Evolutionary conservation across 2,329 filamentous ascomycete species (phyloP).

Genomic region (Ophiosphaerella korrae): DNA sequence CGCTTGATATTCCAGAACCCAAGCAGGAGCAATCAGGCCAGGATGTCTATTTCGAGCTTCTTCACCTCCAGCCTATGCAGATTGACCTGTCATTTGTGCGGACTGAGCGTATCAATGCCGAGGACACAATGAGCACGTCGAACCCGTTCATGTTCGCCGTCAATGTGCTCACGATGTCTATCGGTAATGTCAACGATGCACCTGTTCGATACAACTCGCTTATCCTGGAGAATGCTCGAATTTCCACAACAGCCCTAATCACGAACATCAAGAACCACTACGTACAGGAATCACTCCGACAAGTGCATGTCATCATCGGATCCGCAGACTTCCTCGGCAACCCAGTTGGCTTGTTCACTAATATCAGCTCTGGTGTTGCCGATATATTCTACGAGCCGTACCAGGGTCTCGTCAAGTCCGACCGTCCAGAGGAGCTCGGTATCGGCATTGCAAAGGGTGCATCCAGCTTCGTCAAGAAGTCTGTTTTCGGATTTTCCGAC

Average conservation of each 20-base stretch:
- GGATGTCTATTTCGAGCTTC: conserved; percentile 96
- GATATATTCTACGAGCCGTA: conserved; percentile 99
- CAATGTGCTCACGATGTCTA: conserved; percentile 98
- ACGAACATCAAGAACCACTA: conserved; percentile 93
- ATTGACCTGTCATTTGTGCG: conserved; percentile 96
- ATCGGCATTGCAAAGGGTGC: conserved; percentile 95
- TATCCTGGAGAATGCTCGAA: conserved; percentile 91
- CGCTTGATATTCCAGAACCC: conserved; percentile 89
- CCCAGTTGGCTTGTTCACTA: conserved; percentile 97
- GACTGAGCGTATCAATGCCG: conserved; percentile 93
- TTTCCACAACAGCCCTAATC: conserved; percentile 82
- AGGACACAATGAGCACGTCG: conserved; percentile 84
- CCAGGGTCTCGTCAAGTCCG: conserved; percentile 94
- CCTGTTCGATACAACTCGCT: conserved; percentile 91
- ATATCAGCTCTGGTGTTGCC: conserved; percentile 92
- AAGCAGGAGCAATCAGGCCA: conserved; percentile 82
- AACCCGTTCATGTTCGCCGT: conserved; percentile 99
- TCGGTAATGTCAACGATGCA: conserved; percentile 98
- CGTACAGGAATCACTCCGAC: conserved; percentile 92
- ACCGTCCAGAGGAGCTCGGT: conserved; percentile 92
- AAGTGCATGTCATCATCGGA: conserved; percentile 95
- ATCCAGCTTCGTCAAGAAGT: conserved; percentile 97
- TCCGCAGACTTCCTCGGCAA: conserved; percentile 98
- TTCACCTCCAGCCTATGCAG: conserved; percentile 98
- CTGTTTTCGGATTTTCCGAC: conserved; percentile 95